A percentile compares a stretch with the other conserved stretches of the same genome.
Conservation (phyloP, 176 grass and related monocot genomes). For the Carex pumila region DNA sequence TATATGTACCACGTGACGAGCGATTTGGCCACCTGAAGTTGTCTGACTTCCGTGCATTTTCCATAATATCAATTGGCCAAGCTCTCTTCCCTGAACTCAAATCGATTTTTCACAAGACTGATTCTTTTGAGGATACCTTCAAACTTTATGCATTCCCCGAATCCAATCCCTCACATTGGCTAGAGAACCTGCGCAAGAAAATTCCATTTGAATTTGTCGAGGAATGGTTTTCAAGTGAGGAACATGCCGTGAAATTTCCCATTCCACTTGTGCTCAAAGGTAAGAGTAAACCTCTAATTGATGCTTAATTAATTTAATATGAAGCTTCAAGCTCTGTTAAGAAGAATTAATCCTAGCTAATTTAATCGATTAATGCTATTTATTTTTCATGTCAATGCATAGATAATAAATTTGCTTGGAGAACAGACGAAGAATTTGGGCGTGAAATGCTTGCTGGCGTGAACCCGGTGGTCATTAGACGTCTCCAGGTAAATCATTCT, state of each 20-base stretch:
- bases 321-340: too few species aligned
- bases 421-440: conserved; percentile 76
- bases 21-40: conserved; percentile 73
- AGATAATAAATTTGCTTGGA: conserved; percentile 70
- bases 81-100: conserved; percentile 33
- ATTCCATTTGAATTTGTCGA: conserved; percentile 50
- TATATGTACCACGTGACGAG: conserved; percentile 73
- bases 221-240: conserved; percentile 42
- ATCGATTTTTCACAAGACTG: conserved; percentile 32
- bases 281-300: conserved; percentile 1
- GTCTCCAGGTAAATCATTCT: conserved; percentile 39
- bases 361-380: background rate
- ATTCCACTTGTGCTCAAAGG: conserved; percentile 64
- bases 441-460: conserved; percentile 87
- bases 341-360: too few species aligned
- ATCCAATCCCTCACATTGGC: too few species aligned
- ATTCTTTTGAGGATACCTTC: conserved; percentile 70
- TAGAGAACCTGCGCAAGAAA: conserved; percentile 13
- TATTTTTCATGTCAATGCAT: background rate
- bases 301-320: background rate
- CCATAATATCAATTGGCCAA: conserved; percentile 47
- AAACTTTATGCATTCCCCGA: conserved; percentile 32
- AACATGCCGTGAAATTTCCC: conserved; percentile 46
- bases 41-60: conserved; percentile 56
- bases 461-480: conserved; percentile 71